Conservation (phyloP, 176 grass and related monocot genomes). For the Oryza glumipatula region DNA sequence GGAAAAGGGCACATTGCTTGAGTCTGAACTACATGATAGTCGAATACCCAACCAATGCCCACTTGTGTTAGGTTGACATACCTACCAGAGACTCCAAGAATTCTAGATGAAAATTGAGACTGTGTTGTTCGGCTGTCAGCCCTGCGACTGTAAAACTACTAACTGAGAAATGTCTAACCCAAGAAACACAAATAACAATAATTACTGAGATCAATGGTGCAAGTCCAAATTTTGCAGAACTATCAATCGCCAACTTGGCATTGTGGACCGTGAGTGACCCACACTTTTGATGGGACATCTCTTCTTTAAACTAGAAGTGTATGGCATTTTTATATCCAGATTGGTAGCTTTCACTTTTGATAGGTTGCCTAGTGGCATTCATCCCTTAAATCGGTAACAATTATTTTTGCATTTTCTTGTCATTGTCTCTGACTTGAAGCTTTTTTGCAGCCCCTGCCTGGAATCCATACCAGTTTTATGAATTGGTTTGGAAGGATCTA, state of each 20-base stretch:
- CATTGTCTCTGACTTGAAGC: conserved; percentile 8
- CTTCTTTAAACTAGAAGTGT: not conserved
- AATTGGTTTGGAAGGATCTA: conserved; percentile 7
- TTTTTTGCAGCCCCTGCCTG: conserved; percentile 37
- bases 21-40: conserved; percentile 12
- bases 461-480: conserved; percentile 13
- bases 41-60: not conserved
- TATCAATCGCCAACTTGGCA: not conserved
- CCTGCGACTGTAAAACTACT: not conserved
- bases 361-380: not conserved
- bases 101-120: not conserved
- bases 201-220: not conserved
- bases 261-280: not conserved
- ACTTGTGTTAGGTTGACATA: not conserved
- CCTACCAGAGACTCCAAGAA: not conserved
- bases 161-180: not conserved
- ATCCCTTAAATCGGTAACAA: not conserved
- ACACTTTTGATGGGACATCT: not conserved
- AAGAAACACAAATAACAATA: not conserved
- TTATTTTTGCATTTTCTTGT: not conserved
- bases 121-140: not conserved
- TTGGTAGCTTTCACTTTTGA: conserved; percentile 8
- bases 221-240: not conserved
- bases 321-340: conserved; percentile 27
- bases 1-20: not conserved